Base-by-base conservation (phyloP, 2,329 filamentous ascomycete species). In the Coniochaeta sp. region DNA sequence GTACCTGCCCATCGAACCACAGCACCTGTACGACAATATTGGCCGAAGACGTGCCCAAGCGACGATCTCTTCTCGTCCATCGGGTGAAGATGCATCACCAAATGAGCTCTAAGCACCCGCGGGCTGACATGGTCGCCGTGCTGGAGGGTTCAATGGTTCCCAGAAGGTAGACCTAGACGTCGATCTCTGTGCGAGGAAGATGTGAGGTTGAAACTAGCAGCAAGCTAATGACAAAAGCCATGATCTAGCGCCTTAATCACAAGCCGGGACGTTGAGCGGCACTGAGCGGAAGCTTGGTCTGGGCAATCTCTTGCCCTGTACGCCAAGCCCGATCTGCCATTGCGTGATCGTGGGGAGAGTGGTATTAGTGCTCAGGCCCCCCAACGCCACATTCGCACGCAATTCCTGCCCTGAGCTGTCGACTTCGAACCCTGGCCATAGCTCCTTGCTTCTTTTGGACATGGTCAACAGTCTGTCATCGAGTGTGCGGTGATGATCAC, bases 241-340 rank as follows among this genome's bases (percentile, higher is more conserved):
- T 12, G 10, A 22, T 35, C 8, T 42, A 42, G 38, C n/a, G 38
- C 20, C 6, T 13, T 2, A 2, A 14, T 14, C 38, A 18, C 22
- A 22, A 7, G 8, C 38, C 38, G 38, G 38, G 38, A 9, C 38
- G 38, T 42, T 42, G 5, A 42, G 20, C 38, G 38, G 38, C 38
- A 42, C 3, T 42, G 38, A 6, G 20, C 38, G 38, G 18, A 12
- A 42, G 38, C 20, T 33, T 33, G 12, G 31, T 5, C 31, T 20
- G 16, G 18, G 33, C 18, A 12, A 4, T 20, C n/a, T 42, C 18
- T 9, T 6, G 20, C 3, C 20, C n/a, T 24, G 20, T 6, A 22
- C 38, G 38, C 38, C 38, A 42, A 42, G 38, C 38, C 38, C 12
- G 38, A 42, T 42, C 38, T 42, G 38, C 38, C 38, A 42, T 42